Base-by-base conservation (phyloP, 2,329 filamentous ascomycete species). In the Fusarium secorum region DNA sequence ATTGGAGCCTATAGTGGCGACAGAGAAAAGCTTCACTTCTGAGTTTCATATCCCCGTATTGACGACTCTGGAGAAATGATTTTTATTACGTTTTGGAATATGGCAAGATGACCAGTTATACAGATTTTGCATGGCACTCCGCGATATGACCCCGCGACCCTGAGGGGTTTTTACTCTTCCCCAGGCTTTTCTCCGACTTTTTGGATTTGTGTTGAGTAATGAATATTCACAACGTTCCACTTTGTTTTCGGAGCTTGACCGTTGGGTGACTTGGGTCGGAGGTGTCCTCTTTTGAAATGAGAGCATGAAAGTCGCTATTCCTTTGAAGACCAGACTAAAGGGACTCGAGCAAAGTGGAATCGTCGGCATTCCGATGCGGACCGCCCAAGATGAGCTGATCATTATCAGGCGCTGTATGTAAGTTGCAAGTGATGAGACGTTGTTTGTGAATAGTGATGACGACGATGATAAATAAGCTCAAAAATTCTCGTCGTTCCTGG, bases 51-150 rank as follows among this genome's bases (percentile, higher is more conserved):
- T 55, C 66, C 66, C 56, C 48, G 26, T 71, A 32, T 60, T 44
- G 39, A 59, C n/a, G 52, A 63, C 24, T 42, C 54, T 56, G 57
- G 45, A 69, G 57, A 71, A 64, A 24, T 33, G n/a, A 41, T 42
- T 70, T 70, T 36, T 20, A 58, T 71, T 71, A 71, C 69, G 69
- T 71, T 68, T 68, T 38, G 52, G 42, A 71, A 57, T 72, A 53
- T 56, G 30, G 42, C 26, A 45, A 66, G 49, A 26, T n/a, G 53
- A 35, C 53, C 51, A 62, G 42, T 48, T 38, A 20, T 35, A 38
- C 26, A 38, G 56, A 26, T 60, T 60, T 28, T 38, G 17, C 35
- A 35, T 28, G n/a, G 11, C 15, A 56, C 68, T 71, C 58, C 68
- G 42, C 63, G 49, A 64, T 65, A 59, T 63, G 38, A 38, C 68